A percentile compares a stretch with the other conserved stretches of the same genome.
Evolutionary conservation across 805 yeast species (phyloP).

Genomic region (Saccharomycopsis vini): DNA sequence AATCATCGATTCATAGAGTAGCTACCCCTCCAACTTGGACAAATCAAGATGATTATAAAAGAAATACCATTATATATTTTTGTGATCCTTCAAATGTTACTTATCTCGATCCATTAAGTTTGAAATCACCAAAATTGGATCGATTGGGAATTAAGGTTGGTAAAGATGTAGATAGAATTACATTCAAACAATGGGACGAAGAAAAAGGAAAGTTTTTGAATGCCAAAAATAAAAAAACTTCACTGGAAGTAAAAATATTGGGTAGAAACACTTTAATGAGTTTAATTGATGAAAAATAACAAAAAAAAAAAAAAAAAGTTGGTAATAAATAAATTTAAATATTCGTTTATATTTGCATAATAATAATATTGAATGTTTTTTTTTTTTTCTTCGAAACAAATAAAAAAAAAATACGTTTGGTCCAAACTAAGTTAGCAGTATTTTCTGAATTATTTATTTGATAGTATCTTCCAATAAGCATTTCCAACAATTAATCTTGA

Average conservation of each 20-base stretch:
- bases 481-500: too few species aligned
- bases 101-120: slow-evolving; percentile 33
- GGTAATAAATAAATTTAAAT: too few species aligned
- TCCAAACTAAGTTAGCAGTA: too few species aligned
- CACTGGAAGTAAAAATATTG: slow-evolving; percentile 13
- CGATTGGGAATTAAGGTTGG: slow-evolving; percentile 28
- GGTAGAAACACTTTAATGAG: slow-evolving; percentile 18
- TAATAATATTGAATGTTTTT: too few species aligned
- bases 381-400: too few species aligned
- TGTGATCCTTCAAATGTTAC: slow-evolving; percentile 31
- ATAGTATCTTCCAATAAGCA: too few species aligned
- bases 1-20: slow-evolving; percentile 39
- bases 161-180: slow-evolving; percentile 29
- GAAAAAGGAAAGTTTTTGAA: slow-evolving; percentile 41
- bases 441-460: too few species aligned
- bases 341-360: too few species aligned
- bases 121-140: slow-evolving; percentile 31
- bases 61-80: slow-evolving; percentile 37
- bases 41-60: slow-evolving; percentile 30
- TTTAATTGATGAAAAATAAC: slow-evolving; percentile 5
- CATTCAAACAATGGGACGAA: slow-evolving; percentile 36
- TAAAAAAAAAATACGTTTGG: too few species aligned
- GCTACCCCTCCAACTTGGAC: slow-evolving; percentile 41
- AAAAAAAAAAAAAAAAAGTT: too few species aligned
- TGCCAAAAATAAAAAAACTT: slow-evolving; percentile 9